Percentiles rank a stretch among this genome's conserved stretches.
phyloP scores from a whole-genome alignment of 352 stramenopile genomes.

The Phytophthora agathidicida region DNA sequence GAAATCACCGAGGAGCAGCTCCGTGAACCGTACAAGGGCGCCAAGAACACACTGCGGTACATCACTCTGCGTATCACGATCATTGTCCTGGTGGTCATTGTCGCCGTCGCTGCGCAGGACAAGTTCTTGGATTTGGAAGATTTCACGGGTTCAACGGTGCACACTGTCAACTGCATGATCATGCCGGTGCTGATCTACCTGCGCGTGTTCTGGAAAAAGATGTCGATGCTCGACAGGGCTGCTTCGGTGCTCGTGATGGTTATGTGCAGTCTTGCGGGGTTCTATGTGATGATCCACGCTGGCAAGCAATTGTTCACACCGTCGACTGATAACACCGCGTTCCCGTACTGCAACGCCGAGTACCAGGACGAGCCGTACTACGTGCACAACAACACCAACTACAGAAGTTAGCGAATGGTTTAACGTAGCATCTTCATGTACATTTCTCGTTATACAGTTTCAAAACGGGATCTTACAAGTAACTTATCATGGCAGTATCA shows the following conservation, averaged over 20 bases:
- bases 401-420: too few species aligned
- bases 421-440: too few species aligned
- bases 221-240: conserved; percentile 54
- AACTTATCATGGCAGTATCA: too few species aligned
- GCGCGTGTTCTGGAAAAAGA: conserved; percentile 36
- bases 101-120: conserved; percentile 49
- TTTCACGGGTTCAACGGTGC: conserved; percentile 26
- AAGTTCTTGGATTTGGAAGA: conserved; percentile 55
- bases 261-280: conserved; percentile 48
- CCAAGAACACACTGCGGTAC: conserved; percentile 47
- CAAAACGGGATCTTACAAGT: too few species aligned
- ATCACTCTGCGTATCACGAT: conserved; percentile 41
- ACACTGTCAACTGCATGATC: conserved; percentile 35
- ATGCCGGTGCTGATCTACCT: conserved; percentile 32
- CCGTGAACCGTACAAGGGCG: conserved; percentile 45
- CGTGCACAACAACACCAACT: conserved; percentile 30
- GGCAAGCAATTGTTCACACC: conserved; percentile 61
- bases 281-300: conserved; percentile 55
- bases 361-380: conserved; percentile 27
- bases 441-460: too few species aligned
- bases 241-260: conserved; percentile 44
- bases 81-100: conserved; percentile 44
- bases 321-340: conserved; percentile 27
- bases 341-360: conserved; percentile 24
- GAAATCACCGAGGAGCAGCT: conserved; percentile 36